Base-by-base conservation (phyloP, 345 rosid genomes). In the Eucalyptus regnans region DNA sequence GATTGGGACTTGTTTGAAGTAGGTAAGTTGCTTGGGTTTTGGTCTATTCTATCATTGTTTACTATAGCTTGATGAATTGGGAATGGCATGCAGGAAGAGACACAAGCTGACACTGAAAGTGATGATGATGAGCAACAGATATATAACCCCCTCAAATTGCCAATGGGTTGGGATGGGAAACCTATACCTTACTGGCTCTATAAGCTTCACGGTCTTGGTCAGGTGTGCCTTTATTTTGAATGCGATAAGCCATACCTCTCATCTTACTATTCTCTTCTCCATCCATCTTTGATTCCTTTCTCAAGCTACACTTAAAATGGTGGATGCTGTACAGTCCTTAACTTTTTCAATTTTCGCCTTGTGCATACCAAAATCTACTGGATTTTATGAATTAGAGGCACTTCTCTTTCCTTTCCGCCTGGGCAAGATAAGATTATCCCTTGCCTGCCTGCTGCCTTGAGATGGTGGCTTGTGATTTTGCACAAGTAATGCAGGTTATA, bases 111-210 rank as follows among this genome's bases (percentile, higher is more conserved):
- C 91, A 92, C 94, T 87, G 99, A 98, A 93, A 98, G 99, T 90
- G 99, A 96, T 86, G 99, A 98, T n/a, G 99, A 98, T 3, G 99
- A 98, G 31, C 97, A 96, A 84, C 96, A 96, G 92, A 93, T 98
- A 46, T 98, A 97, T 91, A 98, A 97, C 91, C 99, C 99, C 22
- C 95, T 98, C 81, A 98, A 96, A 89, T 91, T 98, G 90, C 99
- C 99, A 31, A 97, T 97, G 98, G 99, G 99, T 87, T 96, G 99
- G 99, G 99, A 98, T 91, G 99, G 99, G 92, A 98, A 97, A 90
- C 99, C 99, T 90, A 97, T 98, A 89, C 99, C 99, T 23, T 98
- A 97, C 90, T 98, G 99, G 99, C 96, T 97, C 54, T 98, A 98
- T 91, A 98, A 97, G 92, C 99, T 98, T 91, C 99, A 98, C 71